Evolutionary conservation across 768 basidiomycete genomes (phyloP).

Genomic region (Leccinum pellstonianum): DNA sequence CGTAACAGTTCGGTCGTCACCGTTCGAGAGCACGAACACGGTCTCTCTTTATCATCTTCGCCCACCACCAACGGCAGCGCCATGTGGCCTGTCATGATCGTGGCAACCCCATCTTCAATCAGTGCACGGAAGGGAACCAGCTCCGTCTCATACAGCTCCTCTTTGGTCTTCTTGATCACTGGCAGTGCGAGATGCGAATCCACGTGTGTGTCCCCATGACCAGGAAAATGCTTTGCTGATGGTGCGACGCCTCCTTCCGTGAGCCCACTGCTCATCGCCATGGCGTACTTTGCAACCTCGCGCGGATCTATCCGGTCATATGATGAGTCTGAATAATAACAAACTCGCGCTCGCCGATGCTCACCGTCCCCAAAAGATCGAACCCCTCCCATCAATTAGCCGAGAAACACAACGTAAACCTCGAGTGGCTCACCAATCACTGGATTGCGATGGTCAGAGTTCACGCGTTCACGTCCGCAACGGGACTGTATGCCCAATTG

Average conservation of each 20-base stretch:
- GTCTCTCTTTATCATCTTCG: constrained; percentile 44
- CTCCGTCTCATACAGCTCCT: constrained; percentile 46
- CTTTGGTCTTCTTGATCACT: constrained; percentile 49
- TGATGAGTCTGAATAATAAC: neutral
- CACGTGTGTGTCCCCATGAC: constrained; percentile 70
- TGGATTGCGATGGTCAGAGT: constrained; percentile 66
- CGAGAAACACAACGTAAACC: neutral
- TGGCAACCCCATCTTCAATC: constrained; percentile 43
- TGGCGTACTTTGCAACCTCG: constrained; percentile 48
- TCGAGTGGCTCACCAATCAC: constrained; percentile 54
- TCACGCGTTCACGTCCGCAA: constrained; percentile 73
- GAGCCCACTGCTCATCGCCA: constrained; percentile 49
- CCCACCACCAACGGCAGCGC: constrained; percentile 55
- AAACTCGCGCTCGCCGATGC: neutral
- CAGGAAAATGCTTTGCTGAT: constrained; percentile 70
- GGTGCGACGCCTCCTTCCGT: constrained; percentile 52
- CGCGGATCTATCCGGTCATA: constrained; percentile 43
- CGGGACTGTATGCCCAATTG: constrained; percentile 71
- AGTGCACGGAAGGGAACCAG: constrained; percentile 57
- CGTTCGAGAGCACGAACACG: constrained; percentile 54
- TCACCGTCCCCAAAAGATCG: constrained; percentile 70
- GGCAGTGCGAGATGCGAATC: constrained; percentile 72
- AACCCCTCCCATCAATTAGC: constrained; percentile 43
- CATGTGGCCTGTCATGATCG: constrained; percentile 75
- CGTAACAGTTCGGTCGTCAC: constrained; percentile 56